phyloP scores from a whole-genome alignment of 257 asterid genomes.

The Scutellaria barbata region DNA sequence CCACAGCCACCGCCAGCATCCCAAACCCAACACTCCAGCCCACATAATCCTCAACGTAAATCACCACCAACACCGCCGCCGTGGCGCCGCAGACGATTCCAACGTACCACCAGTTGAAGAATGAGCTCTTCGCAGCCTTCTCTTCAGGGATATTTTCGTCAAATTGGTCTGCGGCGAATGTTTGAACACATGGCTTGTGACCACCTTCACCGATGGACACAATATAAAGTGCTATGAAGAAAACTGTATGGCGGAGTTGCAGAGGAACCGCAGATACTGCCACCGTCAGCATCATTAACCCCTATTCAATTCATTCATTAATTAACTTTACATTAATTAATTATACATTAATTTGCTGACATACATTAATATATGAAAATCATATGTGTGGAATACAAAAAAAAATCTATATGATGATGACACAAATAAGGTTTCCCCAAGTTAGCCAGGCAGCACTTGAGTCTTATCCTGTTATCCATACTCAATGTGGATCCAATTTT shows the following conservation, averaged over 20 bases:
- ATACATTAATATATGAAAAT: no score
- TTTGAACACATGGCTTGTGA: slow-evolving; percentile 79
- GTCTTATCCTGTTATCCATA: no score
- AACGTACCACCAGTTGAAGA: slow-evolving; percentile 88
- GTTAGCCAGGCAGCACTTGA: no score
- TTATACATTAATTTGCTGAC: no score
- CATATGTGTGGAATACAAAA: no score
- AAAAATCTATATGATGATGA: no score
- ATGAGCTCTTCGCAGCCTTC: slow-evolving; percentile 58
- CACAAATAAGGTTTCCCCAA: no score
- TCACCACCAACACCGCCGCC: slow-evolving; percentile 58
- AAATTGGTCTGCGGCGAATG: slow-evolving; percentile 80
- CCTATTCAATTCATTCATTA: slow-evolving; percentile 36
- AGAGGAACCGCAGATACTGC: slow-evolving; percentile 46
- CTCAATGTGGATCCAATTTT: no score
- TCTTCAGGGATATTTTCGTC: slow-evolving; percentile 53
- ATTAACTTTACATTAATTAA: neutral
- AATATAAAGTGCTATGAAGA: slow-evolving; percentile 66
- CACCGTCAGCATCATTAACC: slow-evolving; percentile 48
- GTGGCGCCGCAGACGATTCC: slow-evolving; percentile 70
- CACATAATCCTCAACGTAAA: slow-evolving; percentile 64
- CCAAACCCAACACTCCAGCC: slow-evolving; percentile 67
- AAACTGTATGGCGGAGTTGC: slow-evolving; percentile 41
- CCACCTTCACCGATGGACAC: slow-evolving; percentile 71
- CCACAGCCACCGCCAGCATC: slow-evolving; percentile 58